A percentile compares a stretch with the other conserved stretches of the same genome.
phyloP scores from a whole-genome alignment of 2,329 filamentous ascomycete species.

The Nemania sp. region DNA sequence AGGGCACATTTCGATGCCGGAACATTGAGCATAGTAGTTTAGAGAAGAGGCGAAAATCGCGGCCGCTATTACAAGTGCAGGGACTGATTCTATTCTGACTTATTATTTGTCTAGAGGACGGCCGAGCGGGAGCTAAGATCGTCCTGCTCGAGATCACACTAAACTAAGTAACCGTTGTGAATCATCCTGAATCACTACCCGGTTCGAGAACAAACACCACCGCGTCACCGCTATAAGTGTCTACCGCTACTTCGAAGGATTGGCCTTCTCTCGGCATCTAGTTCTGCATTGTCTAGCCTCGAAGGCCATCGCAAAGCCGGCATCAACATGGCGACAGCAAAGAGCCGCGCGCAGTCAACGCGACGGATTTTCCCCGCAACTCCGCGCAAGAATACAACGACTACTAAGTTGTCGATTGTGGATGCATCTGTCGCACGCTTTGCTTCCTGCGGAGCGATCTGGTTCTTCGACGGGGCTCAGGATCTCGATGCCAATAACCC shows the following conservation, averaged over 20 bases:
- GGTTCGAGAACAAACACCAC: background rate
- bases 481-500: slow-evolving; percentile 23
- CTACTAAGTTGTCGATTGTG: slow-evolving; percentile 42
- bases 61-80: background rate
- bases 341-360: background rate
- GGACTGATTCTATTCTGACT: background rate
- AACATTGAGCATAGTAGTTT: background rate
- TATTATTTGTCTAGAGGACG: background rate
- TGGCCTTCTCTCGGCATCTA: background rate
- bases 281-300: background rate
- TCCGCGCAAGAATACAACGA: background rate
- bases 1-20: background rate
- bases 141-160: background rate
- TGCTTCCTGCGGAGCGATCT: slow-evolving; percentile 45
- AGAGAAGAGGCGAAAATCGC: background rate
- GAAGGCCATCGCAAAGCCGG: background rate
- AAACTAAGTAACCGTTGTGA: background rate
- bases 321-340: background rate
- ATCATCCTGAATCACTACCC: background rate
- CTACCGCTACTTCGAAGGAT: background rate
- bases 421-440: slow-evolving; percentile 49
- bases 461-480: slow-evolving; percentile 44
- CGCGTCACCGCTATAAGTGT: background rate
- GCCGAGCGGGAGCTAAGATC: background rate
- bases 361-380: background rate